These are phyloP conservation scores for Lentinula edodes DNA, from an alignment of 768 basidiomycete species.

Conservation along the genomic window DNA sequence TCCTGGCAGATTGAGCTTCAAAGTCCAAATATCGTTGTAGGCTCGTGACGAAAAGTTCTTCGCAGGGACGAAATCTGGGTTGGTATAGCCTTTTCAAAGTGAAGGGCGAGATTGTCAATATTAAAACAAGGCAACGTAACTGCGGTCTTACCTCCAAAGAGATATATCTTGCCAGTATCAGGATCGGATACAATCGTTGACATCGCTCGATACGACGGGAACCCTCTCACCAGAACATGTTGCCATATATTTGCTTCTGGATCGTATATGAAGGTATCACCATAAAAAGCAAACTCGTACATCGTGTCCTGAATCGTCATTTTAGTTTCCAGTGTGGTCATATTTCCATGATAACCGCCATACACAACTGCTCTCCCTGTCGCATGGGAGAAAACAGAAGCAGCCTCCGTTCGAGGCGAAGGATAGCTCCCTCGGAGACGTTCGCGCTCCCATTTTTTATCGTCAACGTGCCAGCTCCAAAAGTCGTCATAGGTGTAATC, in stretches of 20 bases:
- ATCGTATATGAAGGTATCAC: constrained; percentile 20
- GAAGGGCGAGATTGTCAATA: background rate
- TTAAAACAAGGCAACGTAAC: background rate
- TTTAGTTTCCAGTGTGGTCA: background rate
- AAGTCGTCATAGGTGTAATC: constrained; percentile 16
- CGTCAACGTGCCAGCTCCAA: constrained; percentile 19
- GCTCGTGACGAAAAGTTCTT: constrained; percentile 11
- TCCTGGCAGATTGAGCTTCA: constrained; percentile 20
- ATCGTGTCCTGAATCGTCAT: background rate
- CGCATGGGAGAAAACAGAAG: constrained; percentile 8
- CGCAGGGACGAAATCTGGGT: constrained; percentile 18
- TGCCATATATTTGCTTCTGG: constrained; percentile 15
- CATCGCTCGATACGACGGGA: constrained; percentile 24
- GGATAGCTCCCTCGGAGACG: constrained; percentile 18
- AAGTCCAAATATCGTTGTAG: constrained; percentile 22
- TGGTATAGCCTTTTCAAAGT: constrained; percentile 16
- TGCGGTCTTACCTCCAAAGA: constrained; percentile 17
- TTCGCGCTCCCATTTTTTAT: constrained; percentile 17
- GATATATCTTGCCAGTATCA: constrained; percentile 19
- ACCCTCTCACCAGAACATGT: constrained; percentile 21
- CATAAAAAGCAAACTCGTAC: constrained; percentile 20
- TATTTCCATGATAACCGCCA: constrained; percentile 3
- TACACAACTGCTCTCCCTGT: background rate
- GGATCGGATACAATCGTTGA: constrained; percentile 19
- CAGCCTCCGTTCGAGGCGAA: constrained; percentile 19